Evolutionary conservation across 352 stramenopile genomes (phyloP).

Genomic region (Peronospora farinosa): DNA sequence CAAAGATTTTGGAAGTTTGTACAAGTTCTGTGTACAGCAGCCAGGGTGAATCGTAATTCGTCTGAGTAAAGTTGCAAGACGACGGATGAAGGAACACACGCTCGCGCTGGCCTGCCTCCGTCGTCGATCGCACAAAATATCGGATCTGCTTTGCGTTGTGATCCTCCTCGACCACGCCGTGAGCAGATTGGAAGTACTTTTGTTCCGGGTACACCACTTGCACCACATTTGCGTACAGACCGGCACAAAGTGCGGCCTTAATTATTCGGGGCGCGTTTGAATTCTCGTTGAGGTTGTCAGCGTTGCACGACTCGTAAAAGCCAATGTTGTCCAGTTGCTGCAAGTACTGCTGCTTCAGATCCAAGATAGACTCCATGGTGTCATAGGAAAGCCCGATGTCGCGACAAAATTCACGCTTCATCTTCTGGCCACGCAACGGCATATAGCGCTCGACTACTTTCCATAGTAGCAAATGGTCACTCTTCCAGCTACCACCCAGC

Average conservation of each 20-base stretch:
- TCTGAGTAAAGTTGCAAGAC: constrained; percentile 86
- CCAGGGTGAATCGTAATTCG: constrained; percentile 93
- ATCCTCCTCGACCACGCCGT: constrained; percentile 87
- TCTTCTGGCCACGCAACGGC: constrained; percentile 39
- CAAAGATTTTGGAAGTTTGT: constrained; percentile 96
- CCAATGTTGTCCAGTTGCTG: constrained; percentile 70
- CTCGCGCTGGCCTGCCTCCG: constrained; percentile 36
- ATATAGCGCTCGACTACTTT: constrained; percentile 77
- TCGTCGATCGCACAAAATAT: constrained; percentile 81
- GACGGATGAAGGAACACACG: constrained; percentile 96
- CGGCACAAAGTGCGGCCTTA: constrained; percentile 78
- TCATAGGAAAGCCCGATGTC: constrained; percentile 76
- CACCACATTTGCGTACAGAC: constrained; percentile 76
- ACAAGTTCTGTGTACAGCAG: constrained; percentile 93
- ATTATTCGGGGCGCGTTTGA: constrained; percentile 84
- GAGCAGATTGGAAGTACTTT: constrained; percentile 92
- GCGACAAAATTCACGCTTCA: constrained; percentile 58
- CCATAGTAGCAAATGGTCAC: constrained; percentile 72
- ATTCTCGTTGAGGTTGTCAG: constrained; percentile 52
- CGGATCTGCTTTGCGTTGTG: constrained; percentile 90
- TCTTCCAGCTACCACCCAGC: constrained; percentile 54
- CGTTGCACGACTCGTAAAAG: constrained; percentile 54
- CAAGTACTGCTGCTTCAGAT: constrained; percentile 85
- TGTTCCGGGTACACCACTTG: constrained; percentile 87
- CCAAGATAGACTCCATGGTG: constrained; percentile 89